Percentiles rank a stretch among this genome's conserved stretches.
These are phyloP conservation scores for Apiotrichum sp. DNA, from an alignment of 1,284 basidiomycete genomes.

Conservation along the genomic window DNA sequence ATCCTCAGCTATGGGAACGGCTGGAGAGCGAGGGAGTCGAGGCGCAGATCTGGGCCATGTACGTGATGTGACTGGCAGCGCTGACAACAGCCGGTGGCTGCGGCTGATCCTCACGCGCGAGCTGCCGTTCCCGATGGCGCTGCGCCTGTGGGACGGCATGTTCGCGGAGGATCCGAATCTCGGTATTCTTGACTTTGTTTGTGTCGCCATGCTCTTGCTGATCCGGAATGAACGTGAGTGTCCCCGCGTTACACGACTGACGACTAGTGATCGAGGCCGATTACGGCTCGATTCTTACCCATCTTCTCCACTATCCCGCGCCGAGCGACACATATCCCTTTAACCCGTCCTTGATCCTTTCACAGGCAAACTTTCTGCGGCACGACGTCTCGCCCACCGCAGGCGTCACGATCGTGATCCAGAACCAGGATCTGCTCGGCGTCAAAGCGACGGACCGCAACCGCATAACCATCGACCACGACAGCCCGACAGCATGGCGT, in stretches of 20 bases:
- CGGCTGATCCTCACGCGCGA: constrained; percentile 84
- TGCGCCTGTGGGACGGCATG: constrained; percentile 82
- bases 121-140: constrained; percentile 61
- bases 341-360: constrained; percentile 59
- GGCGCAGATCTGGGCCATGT: constrained; percentile 93
- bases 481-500: not conserved
- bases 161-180: constrained; percentile 71
- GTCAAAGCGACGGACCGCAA: constrained; percentile 50
- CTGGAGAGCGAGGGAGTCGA: constrained; percentile 76
- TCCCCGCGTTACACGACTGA: not conserved
- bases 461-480: not conserved
- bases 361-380: constrained; percentile 72
- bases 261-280: constrained; percentile 70
- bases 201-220: constrained; percentile 84
- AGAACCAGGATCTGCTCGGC: constrained; percentile 69
- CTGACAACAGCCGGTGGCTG: constrained; percentile 68
- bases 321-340: constrained; percentile 45
- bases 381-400: constrained; percentile 65
- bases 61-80: constrained; percentile 36
- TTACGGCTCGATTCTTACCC: constrained; percentile 74
- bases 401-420: constrained; percentile 66
- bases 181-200: constrained; percentile 71
- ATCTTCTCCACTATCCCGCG: constrained; percentile 72
- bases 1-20: constrained; percentile 69
- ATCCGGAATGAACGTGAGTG: constrained; percentile 74